Evolutionary conservation across 1,284 basidiomycete genomes (phyloP).

Genomic region (Fomitopsis pinicola): DNA sequence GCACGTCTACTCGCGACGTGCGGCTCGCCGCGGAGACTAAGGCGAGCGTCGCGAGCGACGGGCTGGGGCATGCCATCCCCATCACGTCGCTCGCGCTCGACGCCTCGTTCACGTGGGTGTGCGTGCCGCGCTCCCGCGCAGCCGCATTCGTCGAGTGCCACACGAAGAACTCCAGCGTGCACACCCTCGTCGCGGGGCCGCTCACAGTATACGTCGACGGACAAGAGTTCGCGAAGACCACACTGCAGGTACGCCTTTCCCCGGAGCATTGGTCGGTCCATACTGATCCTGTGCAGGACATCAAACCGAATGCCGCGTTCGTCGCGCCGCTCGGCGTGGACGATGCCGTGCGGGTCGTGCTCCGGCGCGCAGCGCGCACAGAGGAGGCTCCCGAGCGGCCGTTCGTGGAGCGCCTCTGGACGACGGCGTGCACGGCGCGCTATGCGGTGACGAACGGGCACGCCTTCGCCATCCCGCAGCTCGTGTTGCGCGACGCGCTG

Average conservation of each 20-base stretch:
- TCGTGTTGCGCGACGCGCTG: conserved; percentile 46
- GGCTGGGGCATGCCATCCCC: conserved; percentile 47
- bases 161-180: conserved; percentile 50
- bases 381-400: conserved; percentile 21
- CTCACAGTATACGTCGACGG: conserved; percentile 49
- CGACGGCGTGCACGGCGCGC: conserved; percentile 38
- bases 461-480: conserved; percentile 35
- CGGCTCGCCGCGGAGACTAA: neutral
- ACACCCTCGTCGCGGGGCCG: conserved; percentile 45
- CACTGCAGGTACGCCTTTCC: conserved; percentile 33
- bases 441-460: conserved; percentile 49
- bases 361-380: conserved; percentile 35
- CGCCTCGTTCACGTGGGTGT: conserved; percentile 41
- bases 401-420: conserved; percentile 41
- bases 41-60: conserved; percentile 47
- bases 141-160: conserved; percentile 40
- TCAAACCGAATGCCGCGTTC: conserved; percentile 47
- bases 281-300: conserved; percentile 29
- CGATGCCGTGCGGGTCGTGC: conserved; percentile 42
- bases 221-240: conserved; percentile 44
- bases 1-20: neutral
- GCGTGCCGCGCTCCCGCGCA: conserved; percentile 42
- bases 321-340: conserved; percentile 53
- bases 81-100: conserved; percentile 46
- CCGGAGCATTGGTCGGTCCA: neutral